These are phyloP conservation scores for Mycena pura DNA, from an alignment of 768 basidiomycete species.

Conservation along the genomic window DNA sequence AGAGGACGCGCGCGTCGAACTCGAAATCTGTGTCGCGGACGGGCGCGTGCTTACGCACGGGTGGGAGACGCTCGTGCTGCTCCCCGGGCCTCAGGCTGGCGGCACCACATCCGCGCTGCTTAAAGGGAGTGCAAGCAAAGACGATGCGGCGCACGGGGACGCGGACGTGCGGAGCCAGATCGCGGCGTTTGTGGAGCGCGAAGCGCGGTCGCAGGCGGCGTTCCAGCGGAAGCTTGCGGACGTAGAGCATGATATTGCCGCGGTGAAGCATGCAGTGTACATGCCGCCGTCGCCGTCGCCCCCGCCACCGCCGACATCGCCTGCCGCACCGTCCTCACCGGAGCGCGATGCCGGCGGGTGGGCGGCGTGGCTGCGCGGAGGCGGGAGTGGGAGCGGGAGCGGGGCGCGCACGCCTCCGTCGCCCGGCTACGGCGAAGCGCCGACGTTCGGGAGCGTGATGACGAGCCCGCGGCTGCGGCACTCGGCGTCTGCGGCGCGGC, in stretches of 20 bases:
- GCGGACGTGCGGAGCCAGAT: slow-evolving; percentile 57
- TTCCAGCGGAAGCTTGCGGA: slow-evolving; percentile 72
- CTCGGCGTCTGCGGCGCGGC: slow-evolving; percentile 27
- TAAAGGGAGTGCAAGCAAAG: background rate
- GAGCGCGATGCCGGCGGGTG: slow-evolving; percentile 46
- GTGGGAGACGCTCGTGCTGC: slow-evolving; percentile 72
- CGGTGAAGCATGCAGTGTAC: slow-evolving; percentile 54
- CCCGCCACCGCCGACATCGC: background rate
- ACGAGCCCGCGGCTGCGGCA: slow-evolving; percentile 67
- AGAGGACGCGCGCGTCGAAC: slow-evolving; percentile 82
- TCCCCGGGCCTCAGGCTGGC: slow-evolving; percentile 25
- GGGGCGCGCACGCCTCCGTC: slow-evolving; percentile 36
- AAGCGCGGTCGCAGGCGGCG: slow-evolving; percentile 50
- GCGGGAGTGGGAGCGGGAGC: background rate
- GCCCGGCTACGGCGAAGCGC: slow-evolving; percentile 40
- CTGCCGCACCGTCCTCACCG: background rate
- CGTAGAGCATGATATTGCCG: slow-evolving; percentile 77
- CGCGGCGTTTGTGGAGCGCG: slow-evolving; percentile 58
- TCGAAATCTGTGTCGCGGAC: slow-evolving; percentile 81
- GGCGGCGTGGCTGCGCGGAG: slow-evolving; percentile 59
- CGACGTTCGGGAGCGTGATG: slow-evolving; percentile 78
- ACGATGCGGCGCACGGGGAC: slow-evolving; percentile 27
- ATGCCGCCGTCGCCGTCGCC: slow-evolving; percentile 11
- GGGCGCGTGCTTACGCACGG: slow-evolving; percentile 70
- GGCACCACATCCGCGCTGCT: no score